Base-by-base conservation (phyloP, 768 basidiomycete genomes). In the Russula dissimulans region DNA sequence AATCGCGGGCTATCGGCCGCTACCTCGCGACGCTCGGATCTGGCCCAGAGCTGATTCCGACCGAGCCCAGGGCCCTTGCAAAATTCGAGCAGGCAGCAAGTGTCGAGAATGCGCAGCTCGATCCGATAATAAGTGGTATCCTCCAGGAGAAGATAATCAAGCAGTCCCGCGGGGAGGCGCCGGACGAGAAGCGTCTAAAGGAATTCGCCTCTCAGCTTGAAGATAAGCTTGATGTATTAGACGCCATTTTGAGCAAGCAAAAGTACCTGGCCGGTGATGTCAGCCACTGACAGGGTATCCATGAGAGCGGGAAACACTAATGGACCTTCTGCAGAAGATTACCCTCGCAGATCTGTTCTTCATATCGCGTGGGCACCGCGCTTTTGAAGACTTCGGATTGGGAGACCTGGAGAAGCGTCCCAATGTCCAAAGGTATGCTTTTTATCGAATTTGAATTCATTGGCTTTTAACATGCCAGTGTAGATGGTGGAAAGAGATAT, bases 11-110 rank as follows among this genome's bases (percentile, higher is more conserved):
- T 0, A 71, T 71, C 29, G 45, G 43, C 4, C 63, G 63, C 18
- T 71, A 69, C 57, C 56, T 69, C 29, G 61, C 63, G 1, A 46
- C 43, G 22, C 68, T 67, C 55, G 67, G 70, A 41, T 66, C 68
- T 1, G 60, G 61, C 42, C 67, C 67, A 47, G 52, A 57, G 18
- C 65, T 66, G n/a, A 55, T 67, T 0, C 56, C 67, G 15, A 52
- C 52, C 7, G 66, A 72, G 38, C 61, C 65, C 44, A 66, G 57
- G 53, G 66, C 63, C 0, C 54, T 51, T 32, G 69, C 67, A 5
- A 63, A 64, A 15, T 65, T 69, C 44, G 69, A 70, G 39, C 67
- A 69, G 47, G 74, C 70, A 3, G 63, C 62, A 29, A 69, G 66
- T 17, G 54, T 71, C 44, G 74, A 75, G 57, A 48, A 53, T 32